Conservation (phyloP, 768 basidiomycete species). For the Lactarius psammicola region DNA sequence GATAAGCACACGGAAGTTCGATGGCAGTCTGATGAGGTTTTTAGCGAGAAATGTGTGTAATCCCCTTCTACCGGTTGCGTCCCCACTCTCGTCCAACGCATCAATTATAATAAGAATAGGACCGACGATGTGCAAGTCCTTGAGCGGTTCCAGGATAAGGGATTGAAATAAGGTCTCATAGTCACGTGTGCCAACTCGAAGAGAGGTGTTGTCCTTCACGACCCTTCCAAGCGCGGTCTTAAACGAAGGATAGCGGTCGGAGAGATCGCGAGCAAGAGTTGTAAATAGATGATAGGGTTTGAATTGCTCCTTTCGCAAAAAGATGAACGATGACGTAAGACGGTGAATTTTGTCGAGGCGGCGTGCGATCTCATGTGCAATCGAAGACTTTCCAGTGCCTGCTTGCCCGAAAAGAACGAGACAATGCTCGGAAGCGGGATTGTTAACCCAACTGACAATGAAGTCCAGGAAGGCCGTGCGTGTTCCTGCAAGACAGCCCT, state of each 20-base stretch:
- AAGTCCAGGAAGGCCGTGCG: neutral
- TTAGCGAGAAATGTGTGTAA: conserved; percentile 1
- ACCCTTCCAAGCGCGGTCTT: neutral
- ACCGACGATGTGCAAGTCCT: neutral
- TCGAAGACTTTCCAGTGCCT: neutral
- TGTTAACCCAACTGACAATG: neutral
- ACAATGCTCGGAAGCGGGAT: neutral
- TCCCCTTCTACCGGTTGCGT: neutral
- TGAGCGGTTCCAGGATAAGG: neutral
- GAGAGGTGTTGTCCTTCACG: neutral
- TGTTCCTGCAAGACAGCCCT: neutral
- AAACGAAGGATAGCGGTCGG: neutral
- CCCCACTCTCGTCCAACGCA: conserved; percentile 1
- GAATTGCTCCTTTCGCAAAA: neutral
- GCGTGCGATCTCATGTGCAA: neutral
- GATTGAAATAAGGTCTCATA: neutral
- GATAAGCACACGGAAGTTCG: neutral
- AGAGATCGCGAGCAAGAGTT: neutral
- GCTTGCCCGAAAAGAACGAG: neutral
- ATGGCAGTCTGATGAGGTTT: neutral
- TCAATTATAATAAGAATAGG: neutral
- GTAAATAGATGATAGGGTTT: neutral
- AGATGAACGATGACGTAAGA: conserved; percentile 1
- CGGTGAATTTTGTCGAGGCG: neutral
- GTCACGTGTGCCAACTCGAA: neutral